Conservation (phyloP, 2,329 filamentous ascomycete species). For the Botrytis tulipae region DNA sequence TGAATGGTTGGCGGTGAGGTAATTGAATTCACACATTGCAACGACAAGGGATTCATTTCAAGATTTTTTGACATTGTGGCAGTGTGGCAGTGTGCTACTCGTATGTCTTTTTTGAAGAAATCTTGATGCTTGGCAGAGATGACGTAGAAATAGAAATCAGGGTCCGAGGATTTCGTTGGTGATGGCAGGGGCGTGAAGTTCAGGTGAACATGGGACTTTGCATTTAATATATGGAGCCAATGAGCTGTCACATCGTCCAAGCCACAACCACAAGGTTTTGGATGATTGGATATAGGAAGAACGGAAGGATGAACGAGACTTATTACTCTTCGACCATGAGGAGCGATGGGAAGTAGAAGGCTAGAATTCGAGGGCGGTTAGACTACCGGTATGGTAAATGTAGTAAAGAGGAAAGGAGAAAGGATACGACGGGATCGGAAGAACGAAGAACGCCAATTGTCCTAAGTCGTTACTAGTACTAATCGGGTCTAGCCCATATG, state of each 20-base stretch:
- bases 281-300: neutral
- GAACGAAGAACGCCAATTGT: neutral
- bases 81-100: neutral
- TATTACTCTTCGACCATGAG: neutral
- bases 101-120: neutral
- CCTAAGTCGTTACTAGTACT: accelerated
- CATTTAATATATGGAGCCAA: conserved; percentile 14
- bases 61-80: neutral
- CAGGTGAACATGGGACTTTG: neutral
- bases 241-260: conserved; percentile 7
- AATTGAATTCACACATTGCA: neutral
- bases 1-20: conserved; percentile 16
- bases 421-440: neutral
- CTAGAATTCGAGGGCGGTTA: neutral
- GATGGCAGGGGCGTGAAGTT: neutral
- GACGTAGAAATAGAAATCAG: conserved; percentile 6
- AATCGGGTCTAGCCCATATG: neutral
- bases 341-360: neutral
- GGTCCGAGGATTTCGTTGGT: neutral
- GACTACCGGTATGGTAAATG: neutral
- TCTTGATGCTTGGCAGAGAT: conserved; percentile 12
- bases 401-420: neutral
- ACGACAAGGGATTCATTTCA: conserved; percentile 4
- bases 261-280: neutral
- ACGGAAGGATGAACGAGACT: neutral